Percentiles rank a stretch among this genome's conserved stretches.
Conservation (phyloP, 2,329 filamentous ascomycete species). For the Pseudogymnoascus sp. region DNA sequence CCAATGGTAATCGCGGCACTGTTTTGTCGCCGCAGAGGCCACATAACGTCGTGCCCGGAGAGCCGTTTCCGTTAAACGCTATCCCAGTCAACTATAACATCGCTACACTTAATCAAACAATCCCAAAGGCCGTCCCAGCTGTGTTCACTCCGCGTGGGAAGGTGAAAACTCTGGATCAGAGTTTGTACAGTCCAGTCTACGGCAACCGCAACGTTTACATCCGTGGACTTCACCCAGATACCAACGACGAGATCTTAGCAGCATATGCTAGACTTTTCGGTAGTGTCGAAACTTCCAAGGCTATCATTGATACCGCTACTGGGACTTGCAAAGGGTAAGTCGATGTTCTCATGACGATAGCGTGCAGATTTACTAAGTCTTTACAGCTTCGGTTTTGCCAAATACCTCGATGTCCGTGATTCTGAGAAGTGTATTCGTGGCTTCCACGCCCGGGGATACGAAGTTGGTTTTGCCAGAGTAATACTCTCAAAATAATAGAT, state of each 20-base stretch:
- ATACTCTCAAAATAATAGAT: no score
- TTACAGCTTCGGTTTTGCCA: slow-evolving; percentile 88
- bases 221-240: slow-evolving; percentile 88
- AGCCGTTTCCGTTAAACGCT: no score
- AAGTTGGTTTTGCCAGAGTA: slow-evolving; percentile 93
- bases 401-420: slow-evolving; percentile 78
- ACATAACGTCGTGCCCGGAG: slow-evolving; percentile 33
- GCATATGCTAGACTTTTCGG: slow-evolving; percentile 83
- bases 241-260: slow-evolving; percentile 81
- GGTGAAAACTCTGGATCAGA: slow-evolving; percentile 85
- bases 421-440: slow-evolving; percentile 95
- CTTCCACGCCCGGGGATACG: slow-evolving; percentile 94
- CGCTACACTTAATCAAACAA: slow-evolving; percentile 37
- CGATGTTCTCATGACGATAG: not conserved
- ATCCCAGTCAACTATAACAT: slow-evolving; percentile 26
- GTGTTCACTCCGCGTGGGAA: slow-evolving; percentile 78
- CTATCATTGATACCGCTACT: slow-evolving; percentile 91
- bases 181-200: slow-evolving; percentile 80
- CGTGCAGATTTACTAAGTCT: slow-evolving; percentile 9
- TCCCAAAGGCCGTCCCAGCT: slow-evolving; percentile 84
- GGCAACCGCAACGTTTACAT: slow-evolving; percentile 99
- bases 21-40: slow-evolving; percentile 53
- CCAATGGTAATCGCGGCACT: slow-evolving; percentile 52
- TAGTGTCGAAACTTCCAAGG: slow-evolving; percentile 92
- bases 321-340: slow-evolving; percentile 91